A percentile compares a stretch with the other conserved stretches of the same genome.
These are phyloP conservation scores for Fraxinus sp. DNA, from an alignment of 305 asterid genomes.

Conservation along the genomic window DNA sequence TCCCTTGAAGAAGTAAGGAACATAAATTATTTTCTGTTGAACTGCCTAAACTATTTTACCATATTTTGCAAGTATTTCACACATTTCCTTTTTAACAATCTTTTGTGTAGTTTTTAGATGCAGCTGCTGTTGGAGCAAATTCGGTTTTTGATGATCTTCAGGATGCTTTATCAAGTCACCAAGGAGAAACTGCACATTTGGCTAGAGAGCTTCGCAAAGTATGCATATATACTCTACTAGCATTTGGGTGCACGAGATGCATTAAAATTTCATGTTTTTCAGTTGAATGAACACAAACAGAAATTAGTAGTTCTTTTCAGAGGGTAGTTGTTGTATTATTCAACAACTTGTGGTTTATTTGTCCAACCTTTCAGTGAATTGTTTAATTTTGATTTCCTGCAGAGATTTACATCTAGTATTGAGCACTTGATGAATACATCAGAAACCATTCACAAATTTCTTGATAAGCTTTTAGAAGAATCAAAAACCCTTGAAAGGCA, in stretches of 20 bases:
- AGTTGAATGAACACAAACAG: background rate
- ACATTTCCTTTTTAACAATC: conserved; percentile 5
- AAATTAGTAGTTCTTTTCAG: background rate
- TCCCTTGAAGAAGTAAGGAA: conserved; percentile 54
- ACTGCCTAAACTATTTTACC: background rate
- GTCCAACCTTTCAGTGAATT: conserved; percentile 5
- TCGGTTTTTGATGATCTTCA: conserved; percentile 63
- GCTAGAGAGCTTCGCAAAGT: conserved; percentile 82
- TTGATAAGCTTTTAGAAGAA: conserved; percentile 54
- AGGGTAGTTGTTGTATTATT: background rate
- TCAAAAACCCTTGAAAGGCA: conserved; percentile 51
- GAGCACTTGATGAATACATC: conserved; percentile 52
- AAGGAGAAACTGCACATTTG: conserved; percentile 62
- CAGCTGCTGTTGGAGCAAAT: conserved; percentile 48
- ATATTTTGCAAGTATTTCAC: conserved; percentile 17
- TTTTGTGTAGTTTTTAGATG: conserved; percentile 50
- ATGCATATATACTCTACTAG: conserved; percentile 13
- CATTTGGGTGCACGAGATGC: background rate
- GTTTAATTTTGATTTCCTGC: conserved; percentile 20
- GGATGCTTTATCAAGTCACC: conserved; percentile 49
- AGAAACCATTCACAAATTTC: conserved; percentile 41
- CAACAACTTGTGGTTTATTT: background rate
- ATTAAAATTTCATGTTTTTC: background rate
- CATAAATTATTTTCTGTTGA: background rate
- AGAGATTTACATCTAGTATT: conserved; percentile 52